Evolutionary conservation across 345 rosid genomes (phyloP).

Genomic region (Acer saccharum): DNA sequence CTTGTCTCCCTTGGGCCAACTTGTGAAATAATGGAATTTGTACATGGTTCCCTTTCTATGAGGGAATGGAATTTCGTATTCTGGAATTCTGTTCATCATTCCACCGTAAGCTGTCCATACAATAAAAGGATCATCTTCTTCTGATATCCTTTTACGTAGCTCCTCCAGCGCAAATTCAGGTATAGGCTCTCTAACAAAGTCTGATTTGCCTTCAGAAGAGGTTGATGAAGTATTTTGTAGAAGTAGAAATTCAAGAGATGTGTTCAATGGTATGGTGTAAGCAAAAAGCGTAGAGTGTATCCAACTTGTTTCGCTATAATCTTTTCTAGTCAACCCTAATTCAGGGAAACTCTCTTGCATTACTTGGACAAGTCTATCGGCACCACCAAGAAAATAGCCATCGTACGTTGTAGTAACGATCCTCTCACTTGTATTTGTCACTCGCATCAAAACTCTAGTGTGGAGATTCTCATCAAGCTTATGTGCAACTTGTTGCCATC

Average conservation of each 20-base stretch:
- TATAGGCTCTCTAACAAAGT: slow-evolving; percentile 44
- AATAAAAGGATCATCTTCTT: slow-evolving; percentile 59
- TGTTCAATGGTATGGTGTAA: slow-evolving; percentile 42
- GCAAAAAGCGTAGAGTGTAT: slow-evolving; percentile 52
- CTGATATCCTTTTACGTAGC: slow-evolving; percentile 42
- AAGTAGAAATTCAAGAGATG: slow-evolving; percentile 51
- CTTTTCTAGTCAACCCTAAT: slow-evolving; percentile 47
- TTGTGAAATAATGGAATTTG: slow-evolving; percentile 46
- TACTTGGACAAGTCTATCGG: slow-evolving; percentile 33
- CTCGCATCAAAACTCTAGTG: slow-evolving; percentile 15
- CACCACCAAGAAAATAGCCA: slow-evolving; percentile 45
- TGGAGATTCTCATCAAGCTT: slow-evolving; percentile 27
- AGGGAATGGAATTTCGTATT: slow-evolving; percentile 54
- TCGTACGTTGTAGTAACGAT: slow-evolving; percentile 34
- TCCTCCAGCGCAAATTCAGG: slow-evolving; percentile 39
- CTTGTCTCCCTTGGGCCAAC: slow-evolving; percentile 37
- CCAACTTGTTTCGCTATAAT: slow-evolving; percentile 64
- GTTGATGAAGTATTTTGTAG: slow-evolving; percentile 43
- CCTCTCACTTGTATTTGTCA: slow-evolving; percentile 18
- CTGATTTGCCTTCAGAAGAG: slow-evolving; percentile 60
- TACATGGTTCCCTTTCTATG: slow-evolving; percentile 55
- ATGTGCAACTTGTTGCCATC: slow-evolving; percentile 1
- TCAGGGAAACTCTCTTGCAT: slow-evolving; percentile 58
- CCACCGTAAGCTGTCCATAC: slow-evolving; percentile 78
- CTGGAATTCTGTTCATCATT: slow-evolving; percentile 58